A percentile compares a stretch with the other conserved stretches of the same genome.
phyloP scores from a whole-genome alignment of 2,329 filamentous ascomycete genomes.

The Teratosphaeria gauchensis region DNA sequence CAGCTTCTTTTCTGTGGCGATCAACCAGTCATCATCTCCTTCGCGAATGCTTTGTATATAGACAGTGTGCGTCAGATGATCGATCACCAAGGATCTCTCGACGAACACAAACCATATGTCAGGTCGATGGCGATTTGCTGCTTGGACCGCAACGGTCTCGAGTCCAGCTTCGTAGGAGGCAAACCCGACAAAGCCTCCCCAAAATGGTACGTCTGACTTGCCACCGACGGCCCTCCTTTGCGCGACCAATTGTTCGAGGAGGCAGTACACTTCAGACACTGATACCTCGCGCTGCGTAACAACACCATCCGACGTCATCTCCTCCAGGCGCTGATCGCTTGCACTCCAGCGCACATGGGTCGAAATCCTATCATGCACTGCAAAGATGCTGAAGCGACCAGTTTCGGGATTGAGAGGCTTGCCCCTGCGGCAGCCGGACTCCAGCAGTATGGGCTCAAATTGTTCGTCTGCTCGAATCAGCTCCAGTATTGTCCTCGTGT shows the following conservation, averaged over 20 bases:
- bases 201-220: conserved; percentile 48
- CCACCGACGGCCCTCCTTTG: conserved; percentile 26
- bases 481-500: conserved; percentile 22
- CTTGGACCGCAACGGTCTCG: conserved; percentile 44
- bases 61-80: conserved; percentile 53
- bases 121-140: conserved; percentile 40
- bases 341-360: conserved; percentile 17
- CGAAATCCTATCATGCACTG: conserved; percentile 43
- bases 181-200: conserved; percentile 77
- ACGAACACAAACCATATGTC: conserved; percentile 71
- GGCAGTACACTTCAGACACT: conserved; percentile 31
- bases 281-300: not conserved
- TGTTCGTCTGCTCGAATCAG: conserved; percentile 20
- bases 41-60: conserved; percentile 59
- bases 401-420: conserved; percentile 36
- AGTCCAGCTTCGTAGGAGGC: conserved; percentile 78
- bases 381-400: conserved; percentile 66
- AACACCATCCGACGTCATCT: conserved; percentile 3
- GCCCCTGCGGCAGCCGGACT: conserved; percentile 38
- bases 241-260: conserved; percentile 31
- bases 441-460: conserved; percentile 33
- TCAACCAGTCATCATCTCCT: conserved; percentile 27
- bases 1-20: not conserved
- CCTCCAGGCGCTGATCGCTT: conserved; percentile 5
- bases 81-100: conserved; percentile 65